These are phyloP conservation scores for Mariannaea elegans DNA, from an alignment of 2,329 filamentous ascomycete species.

Conservation along the genomic window DNA sequence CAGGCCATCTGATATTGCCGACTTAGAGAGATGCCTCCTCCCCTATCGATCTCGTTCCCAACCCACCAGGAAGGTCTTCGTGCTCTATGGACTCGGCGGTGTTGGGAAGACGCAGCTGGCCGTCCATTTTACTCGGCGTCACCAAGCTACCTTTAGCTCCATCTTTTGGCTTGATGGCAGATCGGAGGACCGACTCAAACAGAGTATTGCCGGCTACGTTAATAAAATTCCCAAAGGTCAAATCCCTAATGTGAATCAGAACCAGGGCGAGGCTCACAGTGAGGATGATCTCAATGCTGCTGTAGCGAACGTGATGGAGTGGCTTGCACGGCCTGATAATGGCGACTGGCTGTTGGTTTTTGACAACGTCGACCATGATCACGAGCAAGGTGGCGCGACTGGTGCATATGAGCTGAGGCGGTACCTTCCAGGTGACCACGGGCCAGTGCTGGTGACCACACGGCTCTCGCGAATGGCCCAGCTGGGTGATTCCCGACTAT, in stretches of 20 bases:
- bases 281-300: background rate
- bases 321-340: background rate
- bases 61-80: too few relatives aligned
- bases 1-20: background rate
- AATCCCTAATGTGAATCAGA: background rate
- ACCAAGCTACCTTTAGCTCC: background rate
- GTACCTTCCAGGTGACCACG: constrained; percentile 3
- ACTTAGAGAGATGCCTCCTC: background rate
- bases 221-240: constrained; percentile 1
- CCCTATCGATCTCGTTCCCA: background rate
- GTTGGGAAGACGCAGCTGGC: background rate
- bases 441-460: background rate
- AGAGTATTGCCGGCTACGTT: background rate
- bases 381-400: background rate
- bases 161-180: constrained; percentile 9
- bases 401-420: background rate
- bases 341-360: constrained; percentile 5
- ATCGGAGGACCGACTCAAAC: constrained; percentile 6
- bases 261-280: constrained; percentile 1
- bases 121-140: background rate
- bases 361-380: constrained; percentile 6
- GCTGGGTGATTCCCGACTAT: background rate
- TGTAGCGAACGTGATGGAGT: constrained; percentile 4
- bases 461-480: background rate
- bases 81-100: background rate